Base-by-base conservation (phyloP, 2,329 filamentous ascomycete species). In the Emmonsiellopsis sp. region DNA sequence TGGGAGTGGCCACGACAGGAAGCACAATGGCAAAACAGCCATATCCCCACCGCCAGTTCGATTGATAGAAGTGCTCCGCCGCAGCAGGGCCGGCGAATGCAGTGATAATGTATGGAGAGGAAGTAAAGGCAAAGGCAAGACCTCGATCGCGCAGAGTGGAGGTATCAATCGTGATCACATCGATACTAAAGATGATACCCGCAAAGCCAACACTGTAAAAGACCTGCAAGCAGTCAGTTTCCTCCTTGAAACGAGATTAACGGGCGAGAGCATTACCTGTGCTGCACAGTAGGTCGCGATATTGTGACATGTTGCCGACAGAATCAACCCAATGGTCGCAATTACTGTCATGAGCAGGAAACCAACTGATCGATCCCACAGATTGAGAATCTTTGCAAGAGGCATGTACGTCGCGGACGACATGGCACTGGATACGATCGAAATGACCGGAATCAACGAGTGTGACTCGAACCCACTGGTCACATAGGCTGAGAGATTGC, bases 11-110 rank as follows among this genome's bases (percentile, higher is more conserved):
- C 40, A 82, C 71, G 49, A 75, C 62, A 1, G 82, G 81, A 0
- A 78, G 73, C 55, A 86, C 71, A 58, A 87, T 80, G 46, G 77
- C 72, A 60, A 84, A 86, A 31, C 73, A 68, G 27, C 81, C 83
- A 60, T 81, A 85, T 1, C 73, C 81, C 83, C 82, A 86, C 21
- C 79, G 74, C 74, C 78, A 85, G 45, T 74, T 77, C 74, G 69
- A 0, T 69, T 58, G 44, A 79, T 68, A 59, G 21, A 27, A 27
- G 21, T 27, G 21, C 21, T 27, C 83, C 79, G 0, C 77, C 40
- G 81, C 59, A 75, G 62, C 65, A 80, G 83, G 3, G 60, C 67
- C 0, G 60, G 62, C 27, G 79, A 62, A 60, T 65, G 68, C 47
- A 13, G 67, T 74, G 39, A 68, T 66, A 50, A 79, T 70, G 37